Percentiles rank a stretch among this genome's conserved stretches.
phyloP scores from a whole-genome alignment of 164 flowering plant species.

The Berberis vulgaris region DNA sequence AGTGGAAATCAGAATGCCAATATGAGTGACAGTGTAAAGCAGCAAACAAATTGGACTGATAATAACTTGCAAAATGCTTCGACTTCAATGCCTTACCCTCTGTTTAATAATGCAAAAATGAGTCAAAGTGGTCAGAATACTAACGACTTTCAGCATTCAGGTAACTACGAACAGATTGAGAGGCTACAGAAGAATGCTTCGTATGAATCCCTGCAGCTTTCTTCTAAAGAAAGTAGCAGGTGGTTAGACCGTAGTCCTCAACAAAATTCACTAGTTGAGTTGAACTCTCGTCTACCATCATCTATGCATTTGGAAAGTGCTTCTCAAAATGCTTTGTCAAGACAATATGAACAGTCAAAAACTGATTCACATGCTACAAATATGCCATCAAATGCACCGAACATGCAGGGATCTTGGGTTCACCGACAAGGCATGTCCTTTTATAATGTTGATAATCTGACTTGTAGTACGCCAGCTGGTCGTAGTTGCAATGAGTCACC shows the following conservation, averaged over 20 bases:
- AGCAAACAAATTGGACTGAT: conserved; percentile 34
- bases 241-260: conserved; percentile 31
- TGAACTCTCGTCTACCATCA: conserved; percentile 28
- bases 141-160: conserved; percentile 30
- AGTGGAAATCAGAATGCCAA: conserved; percentile 36
- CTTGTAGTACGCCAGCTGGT: conserved; percentile 16
- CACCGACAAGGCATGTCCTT: conserved; percentile 19
- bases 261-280: conserved; percentile 27
- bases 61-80: conserved; percentile 31
- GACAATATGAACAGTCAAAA: conserved; percentile 27
- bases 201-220: conserved; percentile 25
- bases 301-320: conserved; percentile 26
- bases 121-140: conserved; percentile 14
- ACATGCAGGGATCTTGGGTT: conserved; percentile 19
- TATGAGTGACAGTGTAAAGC: conserved; percentile 34
- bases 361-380: conserved; percentile 13
- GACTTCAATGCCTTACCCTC: conserved; percentile 27
- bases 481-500: conserved; percentile 19
- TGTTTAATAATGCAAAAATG: conserved; percentile 21
- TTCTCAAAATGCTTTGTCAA: conserved; percentile 23
- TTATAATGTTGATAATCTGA: conserved; percentile 14
- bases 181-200: conserved; percentile 20
- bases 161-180: conserved; percentile 23
- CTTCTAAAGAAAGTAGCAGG: conserved; percentile 27
- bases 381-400: conserved; percentile 15